Percentiles rank a stretch among this genome's conserved stretches.
These are phyloP conservation scores for Ogataea trehaloabstinens DNA, from an alignment of 805 yeast genomes.

Conservation along the genomic window DNA sequence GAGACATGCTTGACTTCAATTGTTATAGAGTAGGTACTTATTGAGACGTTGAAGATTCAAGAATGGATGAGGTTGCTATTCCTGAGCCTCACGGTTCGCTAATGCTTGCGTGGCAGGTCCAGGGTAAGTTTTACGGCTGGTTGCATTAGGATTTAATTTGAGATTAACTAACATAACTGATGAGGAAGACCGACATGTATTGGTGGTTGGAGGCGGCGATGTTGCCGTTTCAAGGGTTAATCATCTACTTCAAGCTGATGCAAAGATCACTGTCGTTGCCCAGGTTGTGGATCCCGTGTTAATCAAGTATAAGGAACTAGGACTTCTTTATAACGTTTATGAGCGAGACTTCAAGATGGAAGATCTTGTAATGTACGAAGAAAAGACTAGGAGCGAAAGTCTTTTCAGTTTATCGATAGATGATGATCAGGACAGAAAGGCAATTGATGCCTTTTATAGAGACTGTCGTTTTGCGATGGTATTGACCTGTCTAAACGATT, in stretches of 20 bases:
- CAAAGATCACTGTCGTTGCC: conserved; percentile 63
- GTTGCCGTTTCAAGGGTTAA: conserved; percentile 72
- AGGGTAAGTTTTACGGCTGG: conserved; percentile 33
- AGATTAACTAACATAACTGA: not conserved
- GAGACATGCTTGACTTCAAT: too few relatives aligned
- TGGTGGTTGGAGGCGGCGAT: conserved; percentile 76
- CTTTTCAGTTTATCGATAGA: conserved; percentile 21
- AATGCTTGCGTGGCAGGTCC: conserved; percentile 73
- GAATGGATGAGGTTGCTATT: too few relatives aligned
- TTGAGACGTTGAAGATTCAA: too few relatives aligned
- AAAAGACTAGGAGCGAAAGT: conserved; percentile 7
- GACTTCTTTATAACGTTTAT: conserved; percentile 41
- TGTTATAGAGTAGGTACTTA: too few relatives aligned
- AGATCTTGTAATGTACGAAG: conserved; percentile 53
- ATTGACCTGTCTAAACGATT: conserved; percentile 74
- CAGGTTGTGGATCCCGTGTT: conserved; percentile 39
- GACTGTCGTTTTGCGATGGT: conserved; percentile 57
- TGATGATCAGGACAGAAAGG: conserved; percentile 29
- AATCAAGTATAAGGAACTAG: conserved; percentile 33
- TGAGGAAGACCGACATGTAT: conserved; percentile 48
- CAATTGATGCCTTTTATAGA: conserved; percentile 35
- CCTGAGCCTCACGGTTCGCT: conserved; percentile 51
- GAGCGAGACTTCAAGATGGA: conserved; percentile 42
- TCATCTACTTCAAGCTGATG: conserved; percentile 67
- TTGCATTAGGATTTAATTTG: too few relatives aligned